phyloP scores from a whole-genome alignment of 495 filamentous ascomycete genomes.

The Aspergillus saccharolyticus region DNA sequence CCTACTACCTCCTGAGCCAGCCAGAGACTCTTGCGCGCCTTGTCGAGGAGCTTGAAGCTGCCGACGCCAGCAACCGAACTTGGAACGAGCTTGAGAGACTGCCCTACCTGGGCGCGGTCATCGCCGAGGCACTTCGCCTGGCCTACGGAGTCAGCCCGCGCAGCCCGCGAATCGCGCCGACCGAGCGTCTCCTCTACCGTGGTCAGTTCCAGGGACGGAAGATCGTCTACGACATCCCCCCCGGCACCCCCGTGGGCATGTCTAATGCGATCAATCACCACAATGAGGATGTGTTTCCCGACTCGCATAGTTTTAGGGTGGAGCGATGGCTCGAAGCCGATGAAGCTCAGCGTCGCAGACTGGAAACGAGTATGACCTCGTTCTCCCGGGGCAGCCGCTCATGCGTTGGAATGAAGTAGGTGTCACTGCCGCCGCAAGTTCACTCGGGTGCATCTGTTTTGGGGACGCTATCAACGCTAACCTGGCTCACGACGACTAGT shows the following conservation, averaged over 20 bases:
- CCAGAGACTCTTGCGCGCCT: not conserved
- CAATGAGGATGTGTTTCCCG: constrained; percentile 31
- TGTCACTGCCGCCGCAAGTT: not conserved
- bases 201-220: not conserved
- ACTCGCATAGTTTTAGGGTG: constrained; percentile 39
- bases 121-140: constrained; percentile 1
- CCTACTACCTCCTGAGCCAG: constrained; percentile 1
- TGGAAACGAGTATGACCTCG: constrained; percentile 18
- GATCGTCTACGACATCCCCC: constrained; percentile 6
- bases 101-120: not conserved
- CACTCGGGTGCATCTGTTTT: too few species aligned
- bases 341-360: constrained; percentile 24
- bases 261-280: constrained; percentile 25
- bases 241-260: constrained; percentile 16
- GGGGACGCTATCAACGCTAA: too few species aligned
- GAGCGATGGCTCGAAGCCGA: constrained; percentile 36
- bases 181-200: not conserved
- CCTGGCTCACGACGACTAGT: too few species aligned
- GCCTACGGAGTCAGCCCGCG: not conserved
- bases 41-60: not conserved
- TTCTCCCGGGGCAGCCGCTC: constrained; percentile 35
- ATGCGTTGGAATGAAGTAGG: constrained; percentile 41
- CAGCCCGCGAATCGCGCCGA: not conserved
- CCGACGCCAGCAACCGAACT: not conserved
- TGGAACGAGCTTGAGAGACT: constrained; percentile 2